phyloP scores from a whole-genome alignment of 495 filamentous ascomycete species.

The Xylaria cubensis region DNA sequence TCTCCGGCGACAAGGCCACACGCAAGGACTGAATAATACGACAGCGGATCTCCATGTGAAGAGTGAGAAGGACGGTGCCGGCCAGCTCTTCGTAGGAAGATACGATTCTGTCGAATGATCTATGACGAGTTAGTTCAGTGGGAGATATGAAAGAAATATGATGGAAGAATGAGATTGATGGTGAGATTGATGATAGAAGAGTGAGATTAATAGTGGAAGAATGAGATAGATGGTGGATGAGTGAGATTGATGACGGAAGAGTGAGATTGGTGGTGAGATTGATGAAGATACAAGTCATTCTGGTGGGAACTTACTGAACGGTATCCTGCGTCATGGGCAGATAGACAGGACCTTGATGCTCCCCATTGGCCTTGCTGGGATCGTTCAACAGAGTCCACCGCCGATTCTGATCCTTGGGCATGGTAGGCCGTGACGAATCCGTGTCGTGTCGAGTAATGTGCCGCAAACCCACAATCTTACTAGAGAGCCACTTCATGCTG shows the following conservation, averaged over 20 bases:
- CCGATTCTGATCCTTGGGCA: conserved; percentile 60
- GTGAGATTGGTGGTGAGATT: too few relatives aligned
- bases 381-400: conserved; percentile 84
- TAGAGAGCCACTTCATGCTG: conserved; percentile 97
- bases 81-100: conserved; percentile 80
- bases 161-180: too few relatives aligned
- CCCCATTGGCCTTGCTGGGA: conserved; percentile 52
- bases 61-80: conserved; percentile 74
- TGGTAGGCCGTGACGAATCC: conserved; percentile 55
- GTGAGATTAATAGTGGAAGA: too few relatives aligned
- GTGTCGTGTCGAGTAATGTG: conserved; percentile 68
- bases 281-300: too few relatives aligned
- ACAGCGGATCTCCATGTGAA: conserved; percentile 87
- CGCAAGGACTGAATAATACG: conserved; percentile 74
- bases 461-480: conserved; percentile 75
- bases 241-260: too few relatives aligned
- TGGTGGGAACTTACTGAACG: conserved; percentile 60
- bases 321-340: conserved; percentile 90
- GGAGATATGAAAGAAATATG: too few relatives aligned
- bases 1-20: conserved; percentile 60
- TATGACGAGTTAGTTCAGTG: conserved; percentile 41
- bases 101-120: conserved; percentile 86
- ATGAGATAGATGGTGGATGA: too few relatives aligned
- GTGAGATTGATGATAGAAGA: too few relatives aligned
- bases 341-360: conserved; percentile 67